Percentiles rank a stretch among this genome's conserved stretches.
Evolutionary conservation across 768 basidiomycete species (phyloP).

Genomic region (Tricholoma terreum): DNA sequence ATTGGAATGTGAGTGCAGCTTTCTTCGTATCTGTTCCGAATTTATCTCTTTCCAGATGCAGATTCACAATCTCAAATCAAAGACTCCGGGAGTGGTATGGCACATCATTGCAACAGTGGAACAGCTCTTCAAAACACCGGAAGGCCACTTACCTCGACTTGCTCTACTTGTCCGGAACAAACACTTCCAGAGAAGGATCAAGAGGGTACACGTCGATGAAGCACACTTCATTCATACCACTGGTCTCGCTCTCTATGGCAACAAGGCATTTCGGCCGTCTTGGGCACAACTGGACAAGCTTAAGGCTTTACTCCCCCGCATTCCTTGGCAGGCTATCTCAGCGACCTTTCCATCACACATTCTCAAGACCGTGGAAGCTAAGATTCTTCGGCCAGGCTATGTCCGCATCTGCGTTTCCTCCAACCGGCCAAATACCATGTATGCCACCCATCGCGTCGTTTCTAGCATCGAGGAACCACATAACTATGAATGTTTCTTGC

Average conservation of each 20-base stretch:
- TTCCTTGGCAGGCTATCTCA: constrained; percentile 14
- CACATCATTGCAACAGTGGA: too few relatives aligned
- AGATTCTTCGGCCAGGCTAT: constrained; percentile 12
- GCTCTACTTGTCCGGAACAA: constrained; percentile 1
- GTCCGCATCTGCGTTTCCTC: constrained; percentile 14
- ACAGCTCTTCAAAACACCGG: constrained; percentile 18
- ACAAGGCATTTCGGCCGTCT: constrained; percentile 20
- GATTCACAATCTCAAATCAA: constrained; percentile 1
- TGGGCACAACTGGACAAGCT: constrained; percentile 20
- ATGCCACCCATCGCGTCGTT: too few relatives aligned
- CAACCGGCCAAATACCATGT: too few relatives aligned
- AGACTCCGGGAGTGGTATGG: background rate
- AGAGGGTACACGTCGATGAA: constrained; percentile 22
- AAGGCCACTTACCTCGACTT: constrained; percentile 14
- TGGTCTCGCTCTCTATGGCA: constrained; percentile 19
- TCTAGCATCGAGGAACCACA: constrained; percentile 23
- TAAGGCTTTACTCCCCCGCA: constrained; percentile 9
- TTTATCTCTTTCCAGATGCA: background rate
- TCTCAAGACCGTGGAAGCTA: too few relatives aligned
- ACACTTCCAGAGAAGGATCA: constrained; percentile 5
- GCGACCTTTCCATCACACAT: too few relatives aligned
- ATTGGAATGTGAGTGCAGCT: too few relatives aligned
- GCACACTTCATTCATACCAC: constrained; percentile 20
- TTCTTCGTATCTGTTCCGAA: too few relatives aligned
- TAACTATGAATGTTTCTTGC: constrained; percentile 26